These are phyloP conservation scores for Globisporangium alternatum DNA, from an alignment of 352 stramenopile species.

Conservation along the genomic window DNA sequence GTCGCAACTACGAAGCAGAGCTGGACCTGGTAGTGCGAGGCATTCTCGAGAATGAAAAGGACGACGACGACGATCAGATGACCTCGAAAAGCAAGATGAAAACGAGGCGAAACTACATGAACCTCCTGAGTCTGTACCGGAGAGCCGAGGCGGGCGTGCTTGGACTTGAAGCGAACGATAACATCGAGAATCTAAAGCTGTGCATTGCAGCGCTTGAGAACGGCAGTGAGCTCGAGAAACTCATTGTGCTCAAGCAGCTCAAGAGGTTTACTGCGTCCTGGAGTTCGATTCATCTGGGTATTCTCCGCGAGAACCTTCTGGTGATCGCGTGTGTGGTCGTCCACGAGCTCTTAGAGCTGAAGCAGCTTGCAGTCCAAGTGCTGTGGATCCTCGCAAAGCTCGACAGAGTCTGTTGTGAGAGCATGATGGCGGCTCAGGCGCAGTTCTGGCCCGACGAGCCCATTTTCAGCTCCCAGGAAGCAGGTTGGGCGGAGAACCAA, in stretches of 20 bases:
- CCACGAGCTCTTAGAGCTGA: neutral
- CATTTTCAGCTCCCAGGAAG: neutral
- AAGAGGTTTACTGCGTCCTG: neutral
- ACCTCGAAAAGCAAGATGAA: neutral
- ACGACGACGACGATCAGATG: neutral
- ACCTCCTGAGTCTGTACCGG: neutral
- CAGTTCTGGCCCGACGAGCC: neutral
- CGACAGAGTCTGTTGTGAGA: neutral
- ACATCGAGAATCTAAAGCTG: neutral
- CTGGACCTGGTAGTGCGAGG: conserved; percentile 9
- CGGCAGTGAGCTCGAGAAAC: neutral
- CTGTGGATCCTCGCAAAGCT: neutral
- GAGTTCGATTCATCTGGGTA: neutral
- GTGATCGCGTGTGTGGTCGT: neutral
- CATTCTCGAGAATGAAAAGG: conserved; percentile 4
- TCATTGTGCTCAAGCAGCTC: conserved; percentile 5
- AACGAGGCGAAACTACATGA: neutral
- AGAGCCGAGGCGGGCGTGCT: neutral
- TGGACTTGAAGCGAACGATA: neutral
- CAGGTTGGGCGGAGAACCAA: neutral
- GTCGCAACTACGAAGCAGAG: neutral
- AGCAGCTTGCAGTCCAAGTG: neutral
- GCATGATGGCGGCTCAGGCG: neutral
- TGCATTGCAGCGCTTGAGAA: neutral
- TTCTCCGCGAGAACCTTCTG: neutral